Percentiles rank a stretch among this genome's conserved stretches.
Evolutionary conservation across 257 asterid species (phyloP).

Genomic region (Solanum sitiens): DNA sequence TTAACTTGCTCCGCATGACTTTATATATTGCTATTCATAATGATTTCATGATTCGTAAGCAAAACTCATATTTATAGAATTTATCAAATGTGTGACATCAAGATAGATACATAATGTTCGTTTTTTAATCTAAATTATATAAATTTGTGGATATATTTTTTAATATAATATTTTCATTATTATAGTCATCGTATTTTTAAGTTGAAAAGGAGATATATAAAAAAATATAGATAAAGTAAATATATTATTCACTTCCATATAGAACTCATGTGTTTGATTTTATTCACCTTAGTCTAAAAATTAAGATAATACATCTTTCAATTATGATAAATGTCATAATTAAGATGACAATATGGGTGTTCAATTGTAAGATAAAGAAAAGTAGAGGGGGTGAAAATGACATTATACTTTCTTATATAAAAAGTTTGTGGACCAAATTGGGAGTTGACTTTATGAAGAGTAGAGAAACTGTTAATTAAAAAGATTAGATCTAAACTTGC

Average conservation of each 20-base stretch:
- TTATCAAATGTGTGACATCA: not conserved
- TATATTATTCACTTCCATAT: not conserved
- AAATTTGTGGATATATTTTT: not conserved
- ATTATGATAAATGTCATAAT: not conserved
- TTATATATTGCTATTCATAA: not conserved
- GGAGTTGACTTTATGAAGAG: constrained; percentile 27
- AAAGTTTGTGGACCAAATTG: constrained; percentile 9
- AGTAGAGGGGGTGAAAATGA: not conserved
- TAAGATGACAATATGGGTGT: not conserved
- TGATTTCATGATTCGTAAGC: not conserved
- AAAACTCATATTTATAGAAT: not conserved
- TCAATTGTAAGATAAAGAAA: not conserved
- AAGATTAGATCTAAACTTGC: constrained; percentile 19
- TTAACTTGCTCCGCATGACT: not conserved
- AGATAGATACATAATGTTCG: not conserved
- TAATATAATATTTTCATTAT: not conserved
- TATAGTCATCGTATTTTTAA: not conserved
- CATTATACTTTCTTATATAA: not conserved
- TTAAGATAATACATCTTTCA: not conserved
- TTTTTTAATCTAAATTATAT: not conserved
- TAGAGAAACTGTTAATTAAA: not conserved
- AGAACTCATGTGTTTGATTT: not conserved
- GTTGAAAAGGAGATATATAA: not conserved
- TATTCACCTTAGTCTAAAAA: not conserved
- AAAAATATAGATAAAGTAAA: not conserved